Evolutionary conservation across 1,139 yeast species (phyloP).

Genomic region (Kodamaea arcana): DNA sequence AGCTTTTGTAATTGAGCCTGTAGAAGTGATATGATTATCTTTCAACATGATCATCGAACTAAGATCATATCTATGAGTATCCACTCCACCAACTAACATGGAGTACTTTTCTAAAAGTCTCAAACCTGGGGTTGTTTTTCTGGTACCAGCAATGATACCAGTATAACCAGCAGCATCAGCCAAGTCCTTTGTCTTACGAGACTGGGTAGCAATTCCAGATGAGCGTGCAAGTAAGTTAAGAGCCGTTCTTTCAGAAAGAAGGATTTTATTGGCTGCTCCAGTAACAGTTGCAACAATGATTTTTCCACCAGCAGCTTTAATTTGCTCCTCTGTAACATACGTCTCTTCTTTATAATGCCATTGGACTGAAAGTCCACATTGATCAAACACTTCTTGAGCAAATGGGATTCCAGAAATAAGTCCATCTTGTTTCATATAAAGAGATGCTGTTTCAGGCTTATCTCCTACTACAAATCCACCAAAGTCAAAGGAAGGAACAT

Average conservation of each 20-base stretch:
- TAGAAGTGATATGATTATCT: conserved; percentile 89
- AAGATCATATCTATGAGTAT: conserved; percentile 86
- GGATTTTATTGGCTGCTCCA: conserved; percentile 76
- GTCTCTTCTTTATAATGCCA: conserved; percentile 77
- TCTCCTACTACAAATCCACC: conserved; percentile 95
- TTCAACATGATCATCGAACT: conserved; percentile 95
- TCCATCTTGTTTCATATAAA: conserved; percentile 79
- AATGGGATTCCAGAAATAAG: conserved; percentile 87
- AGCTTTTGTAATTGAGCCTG: conserved; percentile 87
- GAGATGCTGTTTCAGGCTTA: conserved; percentile 63
- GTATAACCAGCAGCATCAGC: conserved; percentile 72
- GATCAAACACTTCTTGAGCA: conserved; percentile 79
- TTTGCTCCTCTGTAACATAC: conserved; percentile 41
- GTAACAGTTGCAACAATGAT: conserved; percentile 70
- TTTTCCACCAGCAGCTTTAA: conserved; percentile 46
- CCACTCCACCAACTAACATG: conserved; percentile 94
- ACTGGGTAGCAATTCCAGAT: conserved; percentile 87
- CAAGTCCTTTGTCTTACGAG: conserved; percentile 51
- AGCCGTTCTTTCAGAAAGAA: conserved; percentile 84
- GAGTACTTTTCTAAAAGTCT: conserved; percentile 86
- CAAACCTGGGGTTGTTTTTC: conserved; percentile 96
- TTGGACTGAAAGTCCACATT: conserved; percentile 64
- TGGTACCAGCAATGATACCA: conserved; percentile 93
- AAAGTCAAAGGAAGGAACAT: conserved; percentile 88
- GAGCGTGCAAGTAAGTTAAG: conserved; percentile 77